phyloP scores from a whole-genome alignment of 73 alveolate genomes.

The Paraurostyla sp. region DNA sequence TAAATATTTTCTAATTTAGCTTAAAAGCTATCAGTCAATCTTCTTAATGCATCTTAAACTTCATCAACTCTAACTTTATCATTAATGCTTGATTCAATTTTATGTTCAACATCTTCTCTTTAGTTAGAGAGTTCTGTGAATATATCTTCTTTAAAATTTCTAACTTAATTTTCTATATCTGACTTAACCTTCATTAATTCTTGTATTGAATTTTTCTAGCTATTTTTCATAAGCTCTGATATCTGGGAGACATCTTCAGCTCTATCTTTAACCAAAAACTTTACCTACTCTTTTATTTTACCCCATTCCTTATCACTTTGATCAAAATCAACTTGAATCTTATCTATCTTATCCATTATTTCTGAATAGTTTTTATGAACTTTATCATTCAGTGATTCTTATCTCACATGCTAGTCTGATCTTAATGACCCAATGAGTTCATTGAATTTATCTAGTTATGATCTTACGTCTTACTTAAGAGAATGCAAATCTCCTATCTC shows the following conservation, averaged over 20 bases:
- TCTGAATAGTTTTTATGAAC: background rate
- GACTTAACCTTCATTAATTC: constrained; percentile 6
- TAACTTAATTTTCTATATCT: background rate
- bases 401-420: background rate
- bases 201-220: background rate
- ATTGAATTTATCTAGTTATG: constrained; percentile 6
- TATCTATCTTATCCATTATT: background rate
- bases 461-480: constrained; percentile 13
- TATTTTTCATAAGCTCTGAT: constrained; percentile 5
- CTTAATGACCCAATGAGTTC: background rate
- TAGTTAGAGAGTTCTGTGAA: no score
- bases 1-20: constrained; percentile 10
- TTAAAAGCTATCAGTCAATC: constrained; percentile 18
- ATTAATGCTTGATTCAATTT: background rate
- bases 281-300: constrained; percentile 6
- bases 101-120: background rate
- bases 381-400: background rate
- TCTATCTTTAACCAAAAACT: constrained; percentile 3
- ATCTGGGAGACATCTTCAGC: background rate
- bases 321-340: background rate
- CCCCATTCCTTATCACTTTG: background rate
- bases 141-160: background rate
- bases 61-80: constrained; percentile 61
- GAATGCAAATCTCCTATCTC: background rate
- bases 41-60: constrained; percentile 51